A percentile compares a stretch with the other conserved stretches of the same genome.
These are phyloP conservation scores for Coemansia sp. DNA, from an alignment of 192 early-diverging fungal species.

Conservation along the genomic window DNA sequence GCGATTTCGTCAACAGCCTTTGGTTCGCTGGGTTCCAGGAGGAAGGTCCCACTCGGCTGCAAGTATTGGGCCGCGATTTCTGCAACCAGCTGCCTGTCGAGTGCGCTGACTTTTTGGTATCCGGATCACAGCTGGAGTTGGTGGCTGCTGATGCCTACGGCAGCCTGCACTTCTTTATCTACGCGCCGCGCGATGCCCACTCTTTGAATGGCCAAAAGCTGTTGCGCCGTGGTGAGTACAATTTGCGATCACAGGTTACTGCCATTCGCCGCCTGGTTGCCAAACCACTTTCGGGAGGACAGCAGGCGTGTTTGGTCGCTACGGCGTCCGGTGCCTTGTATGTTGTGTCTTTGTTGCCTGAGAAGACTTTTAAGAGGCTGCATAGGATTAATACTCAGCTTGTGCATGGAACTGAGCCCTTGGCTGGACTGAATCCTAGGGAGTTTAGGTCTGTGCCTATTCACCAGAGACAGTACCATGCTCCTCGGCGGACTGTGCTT, in stretches of 20 bases:
- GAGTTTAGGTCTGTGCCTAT: slow-evolving; percentile 70
- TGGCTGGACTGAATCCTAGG: slow-evolving; percentile 90
- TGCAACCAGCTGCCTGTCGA: slow-evolving; percentile 70
- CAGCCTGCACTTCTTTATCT: slow-evolving; percentile 81
- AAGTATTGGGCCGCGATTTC: slow-evolving; percentile 88
- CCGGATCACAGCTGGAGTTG: slow-evolving; percentile 73
- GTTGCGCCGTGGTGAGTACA: slow-evolving; percentile 87
- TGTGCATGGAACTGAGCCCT: slow-evolving; percentile 77
- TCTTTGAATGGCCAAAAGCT: slow-evolving; percentile 88
- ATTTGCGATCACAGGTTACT: slow-evolving; percentile 76
- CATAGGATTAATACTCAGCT: slow-evolving; percentile 83
- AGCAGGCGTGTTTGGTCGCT: slow-evolving; percentile 57
- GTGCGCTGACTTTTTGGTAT: slow-evolving; percentile 76
- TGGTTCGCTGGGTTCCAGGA: slow-evolving; percentile 96
- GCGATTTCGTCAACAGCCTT: slow-evolving; percentile 84
- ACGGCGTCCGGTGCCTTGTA: slow-evolving; percentile 29
- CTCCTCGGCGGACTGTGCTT: slow-evolving; percentile 77
- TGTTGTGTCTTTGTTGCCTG: slow-evolving; percentile 66
- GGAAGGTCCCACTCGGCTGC: slow-evolving; percentile 84
- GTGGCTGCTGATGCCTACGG: slow-evolving; percentile 73
- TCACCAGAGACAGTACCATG: slow-evolving; percentile 69
- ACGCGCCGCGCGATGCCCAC: slow-evolving; percentile 87
- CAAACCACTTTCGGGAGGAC: slow-evolving; percentile 14
- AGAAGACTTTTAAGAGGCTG: slow-evolving; percentile 92
- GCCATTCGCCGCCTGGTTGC: slow-evolving; percentile 65